Evolutionary conservation across 495 filamentous ascomycete genomes (phyloP).

Genomic region (Penicillium pancosmium): DNA sequence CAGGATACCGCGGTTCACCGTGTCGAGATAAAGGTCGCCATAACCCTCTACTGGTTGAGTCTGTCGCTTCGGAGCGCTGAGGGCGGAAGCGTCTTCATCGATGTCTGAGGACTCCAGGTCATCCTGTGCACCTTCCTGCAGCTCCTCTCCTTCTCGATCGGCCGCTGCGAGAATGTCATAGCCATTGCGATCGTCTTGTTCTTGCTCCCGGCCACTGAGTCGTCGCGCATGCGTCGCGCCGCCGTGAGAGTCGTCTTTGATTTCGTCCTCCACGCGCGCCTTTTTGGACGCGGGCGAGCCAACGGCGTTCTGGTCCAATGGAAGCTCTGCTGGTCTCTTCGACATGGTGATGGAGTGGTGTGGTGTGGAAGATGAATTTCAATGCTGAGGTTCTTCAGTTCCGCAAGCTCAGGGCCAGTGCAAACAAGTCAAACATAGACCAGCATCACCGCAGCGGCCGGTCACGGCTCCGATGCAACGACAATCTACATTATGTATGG

Average conservation of each 20-base stretch:
- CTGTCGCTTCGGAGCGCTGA: slow-evolving; percentile 60
- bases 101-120: slow-evolving; percentile 33
- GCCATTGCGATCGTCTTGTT: slow-evolving; percentile 41
- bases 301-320: slow-evolving; percentile 65
- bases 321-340: slow-evolving; percentile 77
- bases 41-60: slow-evolving; percentile 83
- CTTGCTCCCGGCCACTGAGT: slow-evolving; percentile 33
- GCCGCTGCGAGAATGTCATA: slow-evolving; percentile 40
- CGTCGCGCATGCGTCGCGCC: slow-evolving; percentile 43
- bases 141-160: slow-evolving; percentile 43
- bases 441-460: not conserved
- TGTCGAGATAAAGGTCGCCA: slow-evolving; percentile 95
- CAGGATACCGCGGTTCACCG: slow-evolving; percentile 82
- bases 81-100: slow-evolving; percentile 45
- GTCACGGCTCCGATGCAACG: not conserved
- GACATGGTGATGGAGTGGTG: slow-evolving; percentile 53
- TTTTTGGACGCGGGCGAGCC: slow-evolving; percentile 79
- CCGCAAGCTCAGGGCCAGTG: slow-evolving; percentile 22
- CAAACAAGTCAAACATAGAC: slow-evolving; percentile 44
- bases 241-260: slow-evolving; percentile 39
- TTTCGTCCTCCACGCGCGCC: slow-evolving; percentile 63
- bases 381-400: slow-evolving; percentile 18
- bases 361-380: slow-evolving; percentile 16
- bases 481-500: not conserved
- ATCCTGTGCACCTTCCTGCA: slow-evolving; percentile 42